phyloP scores from a whole-genome alignment of 805 yeast species.

The Saccharomycopsis synnaedendra region DNA sequence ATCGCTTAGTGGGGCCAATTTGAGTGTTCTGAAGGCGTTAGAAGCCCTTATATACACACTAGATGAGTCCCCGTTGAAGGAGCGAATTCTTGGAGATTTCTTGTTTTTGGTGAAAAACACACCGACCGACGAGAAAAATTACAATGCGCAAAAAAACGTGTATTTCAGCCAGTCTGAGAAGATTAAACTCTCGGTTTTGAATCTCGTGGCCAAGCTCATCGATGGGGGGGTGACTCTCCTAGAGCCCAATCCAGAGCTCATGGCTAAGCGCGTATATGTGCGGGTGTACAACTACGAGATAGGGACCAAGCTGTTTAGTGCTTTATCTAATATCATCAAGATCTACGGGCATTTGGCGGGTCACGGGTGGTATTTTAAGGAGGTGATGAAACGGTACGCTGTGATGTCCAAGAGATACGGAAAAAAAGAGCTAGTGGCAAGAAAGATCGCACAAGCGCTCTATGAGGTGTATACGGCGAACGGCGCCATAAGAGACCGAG shows the following conservation, averaged over 20 bases:
- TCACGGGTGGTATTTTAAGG: not conserved
- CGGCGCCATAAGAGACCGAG: no score
- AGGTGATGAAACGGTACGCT: constrained; percentile 1
- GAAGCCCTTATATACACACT: constrained; percentile 26
- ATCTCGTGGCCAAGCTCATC: constrained; percentile 8
- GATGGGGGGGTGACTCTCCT: constrained; percentile 18
- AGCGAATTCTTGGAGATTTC: constrained; percentile 3
- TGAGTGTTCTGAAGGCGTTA: constrained; percentile 32
- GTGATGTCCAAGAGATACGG: constrained; percentile 1
- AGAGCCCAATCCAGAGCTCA: not conserved
- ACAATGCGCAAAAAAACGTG: constrained; percentile 1
- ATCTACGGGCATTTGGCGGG: constrained; percentile 6
- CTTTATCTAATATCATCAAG: constrained; percentile 9
- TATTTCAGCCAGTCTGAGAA: constrained; percentile 7
- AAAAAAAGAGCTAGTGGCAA: not conserved
- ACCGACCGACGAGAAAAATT: constrained; percentile 2
- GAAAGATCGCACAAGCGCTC: not conserved
- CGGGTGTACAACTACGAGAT: constrained; percentile 13
- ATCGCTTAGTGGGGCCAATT: constrained; percentile 39
- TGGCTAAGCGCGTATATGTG: constrained; percentile 5
- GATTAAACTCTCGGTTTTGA: constrained; percentile 10
- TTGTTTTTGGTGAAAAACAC: constrained; percentile 4
- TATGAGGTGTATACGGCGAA: not conserved
- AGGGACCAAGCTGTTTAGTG: constrained; percentile 5
- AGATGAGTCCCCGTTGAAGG: constrained; percentile 10